These are phyloP conservation scores for Flaveria robusta DNA, from an alignment of 129 eudicot genomes.

Conservation along the genomic window DNA sequence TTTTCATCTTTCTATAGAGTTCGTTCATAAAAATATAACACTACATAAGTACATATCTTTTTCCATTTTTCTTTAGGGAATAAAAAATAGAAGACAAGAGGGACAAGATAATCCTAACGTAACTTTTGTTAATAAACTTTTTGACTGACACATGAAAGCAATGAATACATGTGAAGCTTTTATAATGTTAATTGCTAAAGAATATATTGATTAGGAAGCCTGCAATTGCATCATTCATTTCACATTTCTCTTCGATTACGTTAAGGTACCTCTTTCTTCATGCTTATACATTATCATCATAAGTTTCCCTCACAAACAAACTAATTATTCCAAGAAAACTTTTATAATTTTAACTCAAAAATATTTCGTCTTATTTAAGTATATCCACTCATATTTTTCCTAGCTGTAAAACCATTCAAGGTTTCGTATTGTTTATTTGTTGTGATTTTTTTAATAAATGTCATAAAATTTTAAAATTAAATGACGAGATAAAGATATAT, in stretches of 20 bases:
- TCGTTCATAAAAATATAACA: too few species aligned
- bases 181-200: too few species aligned
- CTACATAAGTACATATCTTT: too few species aligned
- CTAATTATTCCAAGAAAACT: neutral
- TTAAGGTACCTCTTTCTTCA: conserved; percentile 33
- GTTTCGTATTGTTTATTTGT: too few species aligned
- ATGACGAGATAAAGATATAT: too few species aligned
- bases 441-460: too few species aligned
- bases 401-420: too few species aligned
- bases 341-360: neutral
- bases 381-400: too few species aligned
- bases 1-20: too few species aligned
- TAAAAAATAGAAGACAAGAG: neutral
- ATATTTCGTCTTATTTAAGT: neutral
- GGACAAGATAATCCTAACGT: conserved; percentile 5
- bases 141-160: conserved; percentile 11
- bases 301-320: neutral
- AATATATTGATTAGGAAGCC: conserved; percentile 23
- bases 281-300: conserved; percentile 20
- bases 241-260: conserved; percentile 23
- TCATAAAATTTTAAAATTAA: too few species aligned
- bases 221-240: neutral
- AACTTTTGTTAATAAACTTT: conserved; percentile 23
- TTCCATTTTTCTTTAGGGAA: too few species aligned
- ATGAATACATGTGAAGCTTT: conserved; percentile 13